phyloP scores from a whole-genome alignment of 23 red algal species.

The Gracilaria domingensis region DNA sequence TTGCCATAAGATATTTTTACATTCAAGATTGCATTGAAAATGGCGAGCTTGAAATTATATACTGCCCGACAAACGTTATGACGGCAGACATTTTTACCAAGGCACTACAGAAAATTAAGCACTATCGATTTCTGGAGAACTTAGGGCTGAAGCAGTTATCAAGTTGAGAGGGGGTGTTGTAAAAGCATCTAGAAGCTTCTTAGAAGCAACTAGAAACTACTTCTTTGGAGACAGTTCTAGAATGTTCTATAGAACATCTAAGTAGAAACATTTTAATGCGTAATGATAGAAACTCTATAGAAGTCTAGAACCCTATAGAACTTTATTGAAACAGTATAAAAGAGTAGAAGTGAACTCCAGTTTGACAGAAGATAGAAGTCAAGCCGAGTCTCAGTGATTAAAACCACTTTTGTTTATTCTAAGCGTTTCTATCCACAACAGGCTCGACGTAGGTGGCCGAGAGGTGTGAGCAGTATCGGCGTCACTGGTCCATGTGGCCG shows the following conservation, averaged over 20 bases:
- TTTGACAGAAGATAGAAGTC: conserved; percentile 5
- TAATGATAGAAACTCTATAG: background rate
- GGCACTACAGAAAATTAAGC: too few species aligned
- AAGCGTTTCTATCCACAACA: too few species aligned
- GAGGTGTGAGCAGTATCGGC: too few species aligned
- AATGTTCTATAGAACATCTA: background rate
- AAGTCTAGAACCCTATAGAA: conserved; percentile 3
- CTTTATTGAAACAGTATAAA: conserved; percentile 9
- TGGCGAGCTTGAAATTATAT: too few species aligned
- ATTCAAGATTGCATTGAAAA: too few species aligned
- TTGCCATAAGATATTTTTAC: too few species aligned
- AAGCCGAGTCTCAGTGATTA: background rate
- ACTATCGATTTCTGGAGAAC: too few species aligned
- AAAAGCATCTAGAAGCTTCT: background rate
- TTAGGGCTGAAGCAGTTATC: too few species aligned
- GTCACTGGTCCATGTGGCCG: too few species aligned
- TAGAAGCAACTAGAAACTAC: conserved; percentile 8
- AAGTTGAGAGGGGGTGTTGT: background rate
- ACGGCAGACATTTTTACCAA: too few species aligned
- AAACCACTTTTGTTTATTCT: background rate
- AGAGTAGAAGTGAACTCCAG: background rate
- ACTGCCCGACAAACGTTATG: too few species aligned
- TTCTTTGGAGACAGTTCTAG: background rate
- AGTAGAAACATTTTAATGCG: background rate
- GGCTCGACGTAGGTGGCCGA: too few species aligned